These are phyloP conservation scores for Pseudogymnoascus sp. DNA, from an alignment of 2,329 filamentous ascomycete genomes.

Conservation along the genomic window DNA sequence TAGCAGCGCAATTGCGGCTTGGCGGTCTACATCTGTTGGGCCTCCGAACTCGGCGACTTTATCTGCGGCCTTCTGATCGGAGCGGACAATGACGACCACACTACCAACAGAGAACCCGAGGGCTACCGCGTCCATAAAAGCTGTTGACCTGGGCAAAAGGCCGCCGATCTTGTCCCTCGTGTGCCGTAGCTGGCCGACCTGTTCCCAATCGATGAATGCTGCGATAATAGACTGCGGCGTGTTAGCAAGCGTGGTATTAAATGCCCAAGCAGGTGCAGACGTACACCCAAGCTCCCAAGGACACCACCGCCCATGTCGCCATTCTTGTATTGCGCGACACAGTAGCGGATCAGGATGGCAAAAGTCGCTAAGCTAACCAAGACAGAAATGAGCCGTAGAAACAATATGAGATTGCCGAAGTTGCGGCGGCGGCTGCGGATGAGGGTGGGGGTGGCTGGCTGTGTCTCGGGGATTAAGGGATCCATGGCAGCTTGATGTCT, in stretches of 20 bases:
- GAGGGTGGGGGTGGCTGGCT: background rate
- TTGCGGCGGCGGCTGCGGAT: background rate
- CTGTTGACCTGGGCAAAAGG: background rate
- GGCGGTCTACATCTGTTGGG: background rate
- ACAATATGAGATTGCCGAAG: background rate
- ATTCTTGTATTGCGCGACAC: background rate
- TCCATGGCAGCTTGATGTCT: background rate
- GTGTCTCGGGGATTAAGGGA: background rate
- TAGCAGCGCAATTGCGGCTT: background rate
- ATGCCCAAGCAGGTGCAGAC: background rate
- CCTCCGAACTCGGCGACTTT: background rate
- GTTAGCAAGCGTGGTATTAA: background rate
- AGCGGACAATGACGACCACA: background rate
- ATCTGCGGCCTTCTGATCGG: background rate
- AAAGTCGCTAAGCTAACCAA: background rate
- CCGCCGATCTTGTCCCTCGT: background rate
- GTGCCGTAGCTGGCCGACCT: background rate
- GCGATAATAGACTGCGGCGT: background rate
- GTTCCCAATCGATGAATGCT: background rate
- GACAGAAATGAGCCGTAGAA: background rate
- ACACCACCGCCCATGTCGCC: background rate
- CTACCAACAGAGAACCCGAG: background rate
- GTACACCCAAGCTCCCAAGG: background rate
- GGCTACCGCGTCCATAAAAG: background rate
- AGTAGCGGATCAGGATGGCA: background rate